Evolutionary conservation across 371 early-diverging fungal species (phyloP), one percentile per base, ranked within the genome.

Genomic region (Mucor sp.): DNA sequence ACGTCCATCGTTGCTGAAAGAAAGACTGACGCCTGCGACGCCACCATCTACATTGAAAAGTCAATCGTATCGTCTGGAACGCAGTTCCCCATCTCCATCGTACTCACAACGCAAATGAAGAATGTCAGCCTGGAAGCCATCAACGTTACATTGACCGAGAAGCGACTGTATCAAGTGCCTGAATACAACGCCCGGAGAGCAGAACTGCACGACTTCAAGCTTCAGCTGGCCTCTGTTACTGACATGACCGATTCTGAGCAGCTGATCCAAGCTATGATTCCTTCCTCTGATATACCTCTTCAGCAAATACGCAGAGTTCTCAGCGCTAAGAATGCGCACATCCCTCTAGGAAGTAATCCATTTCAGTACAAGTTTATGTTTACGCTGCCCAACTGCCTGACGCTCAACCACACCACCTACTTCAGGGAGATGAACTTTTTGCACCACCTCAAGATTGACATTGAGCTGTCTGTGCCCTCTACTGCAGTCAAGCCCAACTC

Each of bases 11-110:
- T 75, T 5, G 72, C 75, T 5, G 83, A 83, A 48, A 66, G 83
- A 19, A 64, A 56, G 23, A 74, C 75, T 5, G 71, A 71, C 6
- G 64, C 60, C 1, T 80, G 79, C 47, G 83, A 83, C 50, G 79
- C 80, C 1, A 72, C 71, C 8, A 76, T 83, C 37, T 76, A 74
- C 37, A 77, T 83, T 21, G 83, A 83, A 33, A 83, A 78, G 48
- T 71, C 79, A 6, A 80, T 79, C 11, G 78, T 73, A 2, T 83
- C 83, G 0, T 83, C 83, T 0, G 83, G 83, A 6, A 83, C 83
- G 0, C 80, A 80, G 55, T 74, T 83, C 21, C 80, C 83, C 0
- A 78, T 83, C 11, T 75, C 80, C 5, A 61, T 83, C 17, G 69
- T 70, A 0, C 60, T 83, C 8, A 60, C 74, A n/a, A 75, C 83